Conservation (phyloP, 441 rosid genomes). For the Populus hybrid region DNA sequence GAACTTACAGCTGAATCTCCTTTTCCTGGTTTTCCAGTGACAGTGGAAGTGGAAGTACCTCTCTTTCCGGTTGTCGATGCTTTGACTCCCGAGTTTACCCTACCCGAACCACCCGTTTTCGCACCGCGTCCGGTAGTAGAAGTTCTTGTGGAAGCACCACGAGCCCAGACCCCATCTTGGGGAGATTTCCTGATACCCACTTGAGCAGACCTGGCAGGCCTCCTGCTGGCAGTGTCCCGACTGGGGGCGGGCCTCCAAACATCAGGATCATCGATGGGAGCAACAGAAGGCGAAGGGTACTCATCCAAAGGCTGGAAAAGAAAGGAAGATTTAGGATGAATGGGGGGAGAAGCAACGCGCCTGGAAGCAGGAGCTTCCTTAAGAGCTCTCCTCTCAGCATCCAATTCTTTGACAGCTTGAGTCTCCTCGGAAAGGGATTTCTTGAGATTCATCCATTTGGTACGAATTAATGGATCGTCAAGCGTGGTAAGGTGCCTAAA, state of each 20-base stretch:
- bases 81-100: conserved; percentile 57
- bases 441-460: conserved; percentile 96
- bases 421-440: conserved; percentile 91
- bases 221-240: conserved; percentile 63
- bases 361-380: conserved; percentile 69
- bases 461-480: conserved; percentile 77
- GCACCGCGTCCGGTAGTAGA: conserved; percentile 68
- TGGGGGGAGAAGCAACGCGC: conserved; percentile 83
- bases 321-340: conserved; percentile 76
- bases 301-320: conserved; percentile 96
- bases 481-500: conserved; percentile 75
- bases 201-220: conserved; percentile 80
- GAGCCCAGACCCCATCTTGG: conserved; percentile 93
- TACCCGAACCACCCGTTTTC: conserved; percentile 57
- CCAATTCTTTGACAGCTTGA: conserved; percentile 90
- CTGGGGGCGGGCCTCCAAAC: conserved; percentile 96
- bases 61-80: conserved; percentile 78
- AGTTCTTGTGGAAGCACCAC: conserved; percentile 62
- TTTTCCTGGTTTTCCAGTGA: conserved; percentile 68
- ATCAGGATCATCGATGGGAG: conserved; percentile 94
- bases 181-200: conserved; percentile 84
- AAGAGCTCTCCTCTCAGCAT: conserved; percentile 88
- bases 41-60: conserved; percentile 31
- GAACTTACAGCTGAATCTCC: conserved; percentile 70
- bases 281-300: conserved; percentile 85